Base-by-base conservation (phyloP, 148 eudicot genomes). In the Rhododendron kiyosumense region DNA sequence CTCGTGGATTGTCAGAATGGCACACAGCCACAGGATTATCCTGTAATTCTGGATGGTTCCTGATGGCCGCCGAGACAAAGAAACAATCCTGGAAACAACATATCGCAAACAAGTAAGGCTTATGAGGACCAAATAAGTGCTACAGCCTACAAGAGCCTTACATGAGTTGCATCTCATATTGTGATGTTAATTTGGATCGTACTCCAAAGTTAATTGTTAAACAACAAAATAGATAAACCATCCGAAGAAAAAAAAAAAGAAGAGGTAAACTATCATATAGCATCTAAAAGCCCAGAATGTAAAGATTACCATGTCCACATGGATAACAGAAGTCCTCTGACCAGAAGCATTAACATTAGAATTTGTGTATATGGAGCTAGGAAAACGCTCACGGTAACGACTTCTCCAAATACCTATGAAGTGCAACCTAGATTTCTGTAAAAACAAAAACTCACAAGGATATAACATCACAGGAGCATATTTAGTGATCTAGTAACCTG, bases 341-440 rank as follows among this genome's bases (percentile, higher is more conserved):
- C 86, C 36, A 80, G 89, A 88, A 88, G 89, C 87, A 85, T 82
- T 87, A 80, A 73, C 86, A 87, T 83, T 86, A 78, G 90, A 84
- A 86, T 18, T 81, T 84, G 73, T 85, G 84, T 81, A 77, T 85
- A 81, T 92, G 73, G 82, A 88, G 89, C 67, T 81, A 41, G 90
- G 81, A 87, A 93, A 97, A 49, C 95, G 95, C 89, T 93, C 93
- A 52, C 99, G 94, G 81, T 97, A 97, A 73, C 99, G 94, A 88
- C 90, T 94, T 89, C 99, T 95, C 99, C 99, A 97, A 24, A 96
- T 95, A 80, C 98, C 99, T 85, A 97, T 94, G 83, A 97, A 97
- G 86, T 97, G 99, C 87, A 97, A 86, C 92, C 99, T 94, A 54
- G 99, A 97, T 88, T 85, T 91, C 99, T 97, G 94, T n/a, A 89